Percentiles rank a stretch among this genome's conserved stretches.
Conservation (phyloP, 2,329 filamentous ascomycete species). For the Botrytis fabae region DNA sequence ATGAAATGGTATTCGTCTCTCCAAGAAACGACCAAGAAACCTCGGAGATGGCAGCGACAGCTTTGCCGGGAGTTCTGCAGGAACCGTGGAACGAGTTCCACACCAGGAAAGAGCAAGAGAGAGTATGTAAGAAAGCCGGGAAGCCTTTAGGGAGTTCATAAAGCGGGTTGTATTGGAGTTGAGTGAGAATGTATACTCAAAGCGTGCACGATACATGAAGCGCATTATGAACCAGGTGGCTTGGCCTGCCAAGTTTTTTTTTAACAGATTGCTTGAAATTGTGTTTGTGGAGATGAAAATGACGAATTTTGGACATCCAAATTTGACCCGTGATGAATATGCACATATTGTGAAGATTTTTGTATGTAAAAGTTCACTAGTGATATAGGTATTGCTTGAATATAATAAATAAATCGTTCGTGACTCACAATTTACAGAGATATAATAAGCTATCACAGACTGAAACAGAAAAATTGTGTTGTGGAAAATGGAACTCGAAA, state of each 20-base stretch:
- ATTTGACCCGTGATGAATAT: too few relatives aligned
- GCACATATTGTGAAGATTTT: too few relatives aligned
- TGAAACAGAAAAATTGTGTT: not conserved
- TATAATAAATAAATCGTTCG: not conserved
- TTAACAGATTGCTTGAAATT: too few relatives aligned
- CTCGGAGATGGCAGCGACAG: not conserved
- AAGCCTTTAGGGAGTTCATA: not conserved
- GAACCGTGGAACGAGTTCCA: not conserved
- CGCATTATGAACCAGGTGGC: not conserved
- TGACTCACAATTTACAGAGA: not conserved
- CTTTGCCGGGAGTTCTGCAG: not conserved
- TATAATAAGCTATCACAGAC: too few relatives aligned
- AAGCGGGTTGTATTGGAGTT: not conserved
- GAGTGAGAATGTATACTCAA: not conserved
- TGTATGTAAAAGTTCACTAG: too few relatives aligned
- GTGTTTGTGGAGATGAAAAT: too few relatives aligned
- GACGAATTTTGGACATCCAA: too few relatives aligned
- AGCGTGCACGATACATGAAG: not conserved
- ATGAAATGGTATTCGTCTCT: not conserved
- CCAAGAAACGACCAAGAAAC: not conserved
- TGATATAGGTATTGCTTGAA: too few relatives aligned
- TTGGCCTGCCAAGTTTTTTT: not conserved
- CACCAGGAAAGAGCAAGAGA: not conserved
- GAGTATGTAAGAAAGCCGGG: not conserved
- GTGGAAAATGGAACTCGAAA: not conserved